phyloP scores from a whole-genome alignment of 768 basidiomycete genomes.

The Russula sp. region DNA sequence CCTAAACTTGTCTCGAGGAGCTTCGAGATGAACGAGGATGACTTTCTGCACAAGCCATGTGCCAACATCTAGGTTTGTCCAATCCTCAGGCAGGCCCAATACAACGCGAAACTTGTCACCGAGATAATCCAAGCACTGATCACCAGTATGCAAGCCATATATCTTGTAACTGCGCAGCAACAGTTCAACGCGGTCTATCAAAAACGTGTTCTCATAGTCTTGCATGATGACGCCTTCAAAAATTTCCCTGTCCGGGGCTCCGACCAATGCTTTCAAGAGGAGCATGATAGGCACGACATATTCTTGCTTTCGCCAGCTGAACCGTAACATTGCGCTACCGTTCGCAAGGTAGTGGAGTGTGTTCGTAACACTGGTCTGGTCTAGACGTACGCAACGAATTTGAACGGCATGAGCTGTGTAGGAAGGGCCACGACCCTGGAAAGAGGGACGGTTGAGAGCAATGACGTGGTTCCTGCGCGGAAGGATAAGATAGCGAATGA shows the following conservation, averaged over 20 bases:
- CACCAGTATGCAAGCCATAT: slow-evolving; percentile 80
- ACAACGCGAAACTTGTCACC: slow-evolving; percentile 97
- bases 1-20: slow-evolving; percentile 88
- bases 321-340: slow-evolving; percentile 93
- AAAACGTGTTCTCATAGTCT: slow-evolving; percentile 94
- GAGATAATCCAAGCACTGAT: slow-evolving; percentile 89
- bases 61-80: slow-evolving; percentile 78
- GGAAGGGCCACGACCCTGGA: slow-evolving; percentile 86
- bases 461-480: slow-evolving; percentile 95
- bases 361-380: slow-evolving; percentile 92
- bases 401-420: slow-evolving; percentile 94
- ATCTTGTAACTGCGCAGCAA: slow-evolving; percentile 92
- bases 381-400: slow-evolving; percentile 89
- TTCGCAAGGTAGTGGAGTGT: slow-evolving; percentile 96
- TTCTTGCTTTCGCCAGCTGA: slow-evolving; percentile 97
- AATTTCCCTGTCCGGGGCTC: slow-evolving; percentile 91
- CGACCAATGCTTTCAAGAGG: slow-evolving; percentile 86
- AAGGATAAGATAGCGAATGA: slow-evolving; percentile 95
- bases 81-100: slow-evolving; percentile 86
- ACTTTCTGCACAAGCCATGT: slow-evolving; percentile 77
- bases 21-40: slow-evolving; percentile 83
- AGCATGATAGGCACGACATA: slow-evolving; percentile 98
- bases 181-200: slow-evolving; percentile 95
- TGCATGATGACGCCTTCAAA: slow-evolving; percentile 96
- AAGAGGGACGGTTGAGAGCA: slow-evolving; percentile 85